A percentile compares a stretch with the other conserved stretches of the same genome.
phyloP scores from a whole-genome alignment of 306 rosid species.

The Vicia sativa region DNA sequence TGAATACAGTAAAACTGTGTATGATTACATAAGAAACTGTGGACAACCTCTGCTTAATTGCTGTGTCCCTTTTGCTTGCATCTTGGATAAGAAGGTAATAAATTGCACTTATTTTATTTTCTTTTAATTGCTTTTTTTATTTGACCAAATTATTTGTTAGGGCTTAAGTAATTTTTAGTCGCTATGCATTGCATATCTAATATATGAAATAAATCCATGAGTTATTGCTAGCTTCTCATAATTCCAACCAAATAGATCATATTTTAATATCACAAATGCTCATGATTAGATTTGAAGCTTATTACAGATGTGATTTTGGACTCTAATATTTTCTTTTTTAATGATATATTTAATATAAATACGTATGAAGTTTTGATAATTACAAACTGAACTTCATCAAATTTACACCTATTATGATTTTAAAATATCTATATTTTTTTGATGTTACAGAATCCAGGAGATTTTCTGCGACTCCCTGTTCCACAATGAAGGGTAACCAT shows the following conservation, averaged over 20 bases:
- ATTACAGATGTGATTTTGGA: too few relatives aligned
- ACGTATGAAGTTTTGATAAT: background rate
- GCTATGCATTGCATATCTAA: background rate
- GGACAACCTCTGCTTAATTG: slow-evolving; percentile 7
- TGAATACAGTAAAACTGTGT: background rate
- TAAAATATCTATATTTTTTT: background rate
- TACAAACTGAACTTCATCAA: background rate
- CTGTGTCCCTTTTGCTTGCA: background rate
- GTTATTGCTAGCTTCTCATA: background rate
- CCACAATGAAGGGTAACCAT: background rate
- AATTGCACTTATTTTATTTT: background rate
- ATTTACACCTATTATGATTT: background rate
- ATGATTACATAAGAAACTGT: background rate
- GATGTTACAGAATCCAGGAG: background rate
- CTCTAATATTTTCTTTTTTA: background rate
- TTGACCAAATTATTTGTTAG: background rate
- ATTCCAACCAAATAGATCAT: background rate
- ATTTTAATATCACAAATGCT: background rate
- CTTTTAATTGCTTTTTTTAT: background rate
- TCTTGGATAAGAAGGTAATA: background rate
- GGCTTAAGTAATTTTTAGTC: background rate
- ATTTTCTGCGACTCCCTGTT: background rate
- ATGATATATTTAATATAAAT: background rate
- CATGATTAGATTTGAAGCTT: too few relatives aligned
- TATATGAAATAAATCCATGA: background rate